phyloP scores from a whole-genome alignment of 352 stramenopile genomes.

The Saprolegnia diclina region DNA sequence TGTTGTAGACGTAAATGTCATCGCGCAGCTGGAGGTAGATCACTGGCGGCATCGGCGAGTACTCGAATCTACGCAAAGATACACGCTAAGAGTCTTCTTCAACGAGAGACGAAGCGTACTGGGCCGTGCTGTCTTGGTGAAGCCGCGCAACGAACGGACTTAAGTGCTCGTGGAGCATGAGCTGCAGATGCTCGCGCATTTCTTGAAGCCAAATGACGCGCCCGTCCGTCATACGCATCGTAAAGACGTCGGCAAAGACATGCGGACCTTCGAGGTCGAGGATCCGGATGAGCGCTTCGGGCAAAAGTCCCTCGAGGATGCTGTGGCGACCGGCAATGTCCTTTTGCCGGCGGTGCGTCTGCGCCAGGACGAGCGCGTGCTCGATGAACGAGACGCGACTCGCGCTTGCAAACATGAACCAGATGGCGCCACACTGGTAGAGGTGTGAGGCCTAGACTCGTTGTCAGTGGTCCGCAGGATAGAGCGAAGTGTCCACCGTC shows the following conservation, averaged over 20 bases:
- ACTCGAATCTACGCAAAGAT: constrained; percentile 16
- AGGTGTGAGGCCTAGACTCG: constrained; percentile 40
- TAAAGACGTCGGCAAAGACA: constrained; percentile 61
- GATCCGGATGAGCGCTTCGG: constrained; percentile 60
- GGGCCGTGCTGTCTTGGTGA: constrained; percentile 42
- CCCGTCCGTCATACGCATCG: constrained; percentile 48
- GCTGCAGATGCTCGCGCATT: constrained; percentile 67
- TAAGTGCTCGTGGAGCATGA: constrained; percentile 69
- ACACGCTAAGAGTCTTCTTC: background rate
- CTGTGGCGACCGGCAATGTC: constrained; percentile 51
- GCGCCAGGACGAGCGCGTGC: constrained; percentile 54
- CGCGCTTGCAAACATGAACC: constrained; percentile 54
- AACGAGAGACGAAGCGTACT: constrained; percentile 30
- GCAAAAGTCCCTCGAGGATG: constrained; percentile 61
- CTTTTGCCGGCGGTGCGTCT: constrained; percentile 56
- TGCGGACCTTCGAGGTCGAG: constrained; percentile 60
- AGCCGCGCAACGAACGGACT: constrained; percentile 59
- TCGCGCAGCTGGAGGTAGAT: constrained; percentile 19
- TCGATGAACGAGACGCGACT: constrained; percentile 43
- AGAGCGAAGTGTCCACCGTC: constrained; percentile 39
- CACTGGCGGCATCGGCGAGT: constrained; percentile 22
- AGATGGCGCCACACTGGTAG: constrained; percentile 58
- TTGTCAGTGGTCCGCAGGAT: no score
- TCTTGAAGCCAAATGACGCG: constrained; percentile 58
- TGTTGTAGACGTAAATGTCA: constrained; percentile 26